These are phyloP conservation scores for Trichoderma gamsii DNA, from an alignment of 495 filamentous ascomycete species.

Conservation along the genomic window DNA sequence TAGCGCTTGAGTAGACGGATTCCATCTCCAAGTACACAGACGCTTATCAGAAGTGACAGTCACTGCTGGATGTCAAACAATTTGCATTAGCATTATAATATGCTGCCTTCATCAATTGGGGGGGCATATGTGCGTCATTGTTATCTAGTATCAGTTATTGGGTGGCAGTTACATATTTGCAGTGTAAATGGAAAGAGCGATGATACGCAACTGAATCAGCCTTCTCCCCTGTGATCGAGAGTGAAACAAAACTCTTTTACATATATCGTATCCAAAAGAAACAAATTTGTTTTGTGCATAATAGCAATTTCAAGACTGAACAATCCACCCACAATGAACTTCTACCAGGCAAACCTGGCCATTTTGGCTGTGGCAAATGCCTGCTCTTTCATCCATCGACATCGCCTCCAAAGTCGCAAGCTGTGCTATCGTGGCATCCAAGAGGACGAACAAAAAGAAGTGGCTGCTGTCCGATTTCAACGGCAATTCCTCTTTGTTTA, in stretches of 20 bases:
- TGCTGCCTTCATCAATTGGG: too few species aligned
- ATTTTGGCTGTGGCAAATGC: conserved; percentile 20
- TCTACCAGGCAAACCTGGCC: conserved; percentile 24
- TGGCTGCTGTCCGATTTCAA: conserved; percentile 22
- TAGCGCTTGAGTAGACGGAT: too few species aligned
- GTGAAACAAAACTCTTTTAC: too few species aligned
- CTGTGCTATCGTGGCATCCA: neutral
- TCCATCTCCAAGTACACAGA: too few species aligned
- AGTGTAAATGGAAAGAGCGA: neutral
- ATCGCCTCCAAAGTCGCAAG: neutral
- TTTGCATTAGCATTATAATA: too few species aligned
- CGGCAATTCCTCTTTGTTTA: conserved; percentile 33
- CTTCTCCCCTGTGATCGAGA: too few species aligned
- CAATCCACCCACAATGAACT: conserved; percentile 11
- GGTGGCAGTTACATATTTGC: neutral
- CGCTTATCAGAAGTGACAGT: too few species aligned
- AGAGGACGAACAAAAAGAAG: neutral
- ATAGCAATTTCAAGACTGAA: neutral
- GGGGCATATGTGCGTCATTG: too few species aligned
- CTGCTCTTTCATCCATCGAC: conserved; percentile 17
- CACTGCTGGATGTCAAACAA: too few species aligned
- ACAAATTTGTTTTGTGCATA: neutral
- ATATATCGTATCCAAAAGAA: neutral
- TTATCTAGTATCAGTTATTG: too few species aligned
- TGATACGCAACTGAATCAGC: neutral